Evolutionary conservation across 2,329 filamentous ascomycete genomes (phyloP), one percentile per base, ranked within the genome.

Genomic region (Lachnellula hyalina): DNA sequence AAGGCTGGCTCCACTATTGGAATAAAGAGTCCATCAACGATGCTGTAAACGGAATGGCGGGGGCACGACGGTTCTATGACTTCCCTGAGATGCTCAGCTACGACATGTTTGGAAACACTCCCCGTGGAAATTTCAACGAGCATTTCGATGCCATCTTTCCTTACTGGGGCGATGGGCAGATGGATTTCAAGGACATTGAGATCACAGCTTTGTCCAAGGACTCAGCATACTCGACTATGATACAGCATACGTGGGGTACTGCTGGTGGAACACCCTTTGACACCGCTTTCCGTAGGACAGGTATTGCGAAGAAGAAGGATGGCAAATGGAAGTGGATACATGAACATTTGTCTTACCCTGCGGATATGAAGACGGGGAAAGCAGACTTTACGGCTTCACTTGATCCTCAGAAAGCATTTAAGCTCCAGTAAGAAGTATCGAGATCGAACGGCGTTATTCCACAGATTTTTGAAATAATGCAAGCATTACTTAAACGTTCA

Each of bases 321-420:
- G 48, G 48, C 17, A 50, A 50, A 25, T 40, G 48, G 48, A 50
- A 50, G 21, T 50, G 48, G 48, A 41, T 50, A 12, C 48, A 50
- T 50, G 48, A 50, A 11, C 48, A 50, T 40, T 40, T 50, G 36
- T 50, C 48, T 2, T 50, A 50, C 25, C 48, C 48, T 6, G 48
- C 48, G 19, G 48, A 50, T 50, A 50, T 50, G 48, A 50, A 50
- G 48, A 50, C 48, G 5, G 48, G 48, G 25, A 50, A 50, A 38
- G 48, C 48, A 23, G 48, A 50, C 19, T 50, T 50, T 19, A 50
- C 48, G 14, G 28, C 28, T 32, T 32, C 9, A 11, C 28, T 32
- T 32, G 28, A 32, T 32, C 28, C 28, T 12, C 28, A 32, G 9
- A 32, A 32, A 12, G 28, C 28, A 4, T 32, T 32, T 9, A 32